Base-by-base conservation (phyloP, 306 rosid species). In the Fragaria vesca region DNA sequence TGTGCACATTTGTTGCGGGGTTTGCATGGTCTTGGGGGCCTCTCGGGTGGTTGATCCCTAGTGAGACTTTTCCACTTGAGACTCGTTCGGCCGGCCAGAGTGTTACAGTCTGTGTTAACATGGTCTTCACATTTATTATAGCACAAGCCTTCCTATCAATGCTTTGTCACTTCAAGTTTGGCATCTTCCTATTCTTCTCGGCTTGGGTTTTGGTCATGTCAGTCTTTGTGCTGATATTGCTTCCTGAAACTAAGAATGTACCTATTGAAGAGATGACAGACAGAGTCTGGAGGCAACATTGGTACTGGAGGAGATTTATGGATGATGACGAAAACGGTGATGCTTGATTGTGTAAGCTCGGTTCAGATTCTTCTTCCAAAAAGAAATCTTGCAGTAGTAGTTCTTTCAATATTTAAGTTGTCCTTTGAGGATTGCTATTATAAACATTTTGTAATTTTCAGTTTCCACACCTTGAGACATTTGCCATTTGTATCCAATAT, bases 21-120 rank as follows among this genome's bases (percentile, higher is more conserved):
- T 91, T 93, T 26, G 97, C 98, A 0, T 93, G 98, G 98, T 93
- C 97, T 3, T 91, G 96, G 97, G 98, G 92, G 0, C 98, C 97
- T 0, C 86, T 88, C 0, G 94, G 91, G 2, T 93, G 98, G 98
- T 76, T 93, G 3, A 91, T 91, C 32, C 97, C 96, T 0, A 90
- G 93, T 7, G 97, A 93, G 81, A 93, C 84, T 0, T 90, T 93
- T 80, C 93, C 93, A 0, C 43, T 93, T 3, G 93, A 93, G 80
- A 90, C 91, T 3, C 89, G 94, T 1, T 93, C 97, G 0, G 93
- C 88, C 0, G 97, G 97, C 1, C 96, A 91, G 52, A 89, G 97
- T 77, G 78, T 90, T 0, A 85, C 96, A 0, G 94, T 91, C 0
- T 91, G 89, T 61, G 57, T 84, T 10, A 93, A 93, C 83, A 76